These are phyloP conservation scores for Cicer chorassanicum DNA, from an alignment of 306 rosid species.

Conservation along the genomic window DNA sequence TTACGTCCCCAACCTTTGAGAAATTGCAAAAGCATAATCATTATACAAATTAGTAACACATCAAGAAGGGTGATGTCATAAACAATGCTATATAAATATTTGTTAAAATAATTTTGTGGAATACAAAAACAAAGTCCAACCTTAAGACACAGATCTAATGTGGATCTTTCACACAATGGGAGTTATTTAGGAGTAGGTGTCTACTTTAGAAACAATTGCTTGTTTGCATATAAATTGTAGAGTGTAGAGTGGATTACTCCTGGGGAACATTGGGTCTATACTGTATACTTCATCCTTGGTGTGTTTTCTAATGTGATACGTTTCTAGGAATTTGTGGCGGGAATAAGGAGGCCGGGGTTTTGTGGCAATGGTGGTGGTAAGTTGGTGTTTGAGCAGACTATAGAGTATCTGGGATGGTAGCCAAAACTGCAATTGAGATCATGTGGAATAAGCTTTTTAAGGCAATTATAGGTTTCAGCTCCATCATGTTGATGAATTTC, in stretches of 20 bases:
- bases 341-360: neutral
- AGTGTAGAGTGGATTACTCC: neutral
- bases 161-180: neutral
- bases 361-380: conserved; percentile 8
- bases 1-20: conserved; percentile 32
- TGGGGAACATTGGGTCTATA: conserved; percentile 3
- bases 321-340: conserved; percentile 23
- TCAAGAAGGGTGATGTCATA: neutral
- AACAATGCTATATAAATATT: conserved; percentile 3
- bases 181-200: neutral
- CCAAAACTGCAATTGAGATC: neutral
- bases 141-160: neutral
- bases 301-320: neutral
- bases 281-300: neutral
- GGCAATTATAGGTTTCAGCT: neutral
- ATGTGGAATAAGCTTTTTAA: neutral
- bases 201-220: conserved; percentile 13
- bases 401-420: neutral
- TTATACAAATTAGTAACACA: neutral
- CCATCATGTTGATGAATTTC: neutral
- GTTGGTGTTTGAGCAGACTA: neutral
- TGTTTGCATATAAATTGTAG: neutral
- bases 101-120: neutral
- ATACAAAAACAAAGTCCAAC: conserved; percentile 21
- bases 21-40: conserved; percentile 39